Evolutionary conservation across 2,329 filamentous ascomycete species (phyloP).

Genomic region (Phialocephala sp.): DNA sequence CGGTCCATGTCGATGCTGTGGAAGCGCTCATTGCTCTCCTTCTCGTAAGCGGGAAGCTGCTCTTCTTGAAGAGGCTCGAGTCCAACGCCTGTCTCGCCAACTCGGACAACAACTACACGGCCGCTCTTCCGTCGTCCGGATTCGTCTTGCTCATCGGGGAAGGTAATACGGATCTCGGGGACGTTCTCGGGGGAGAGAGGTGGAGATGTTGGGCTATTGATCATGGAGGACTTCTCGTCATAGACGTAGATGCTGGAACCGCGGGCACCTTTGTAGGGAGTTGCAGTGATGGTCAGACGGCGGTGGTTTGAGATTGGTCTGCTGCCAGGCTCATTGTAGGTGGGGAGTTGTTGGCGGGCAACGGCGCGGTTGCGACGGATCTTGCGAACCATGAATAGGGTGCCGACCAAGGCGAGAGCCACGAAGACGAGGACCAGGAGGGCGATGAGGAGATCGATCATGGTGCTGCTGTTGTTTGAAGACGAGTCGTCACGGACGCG

Average conservation of each 20-base stretch:
- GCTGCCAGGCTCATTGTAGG: constrained; percentile 59
- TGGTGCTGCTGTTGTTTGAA: constrained; percentile 62
- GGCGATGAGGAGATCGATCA: constrained; percentile 79
- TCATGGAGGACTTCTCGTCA: constrained; percentile 79
- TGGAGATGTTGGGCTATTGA: constrained; percentile 75
- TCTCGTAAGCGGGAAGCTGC: constrained; percentile 86
- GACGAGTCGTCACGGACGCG: constrained; percentile 55
- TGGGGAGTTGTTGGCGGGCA: constrained; percentile 64
- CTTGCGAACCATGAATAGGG: constrained; percentile 76
- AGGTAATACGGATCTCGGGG: constrained; percentile 97
- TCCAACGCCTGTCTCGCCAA: constrained; percentile 86
- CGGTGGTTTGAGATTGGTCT: constrained; percentile 53
- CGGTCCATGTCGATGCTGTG: constrained; percentile 93
- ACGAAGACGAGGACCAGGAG: constrained; percentile 80
- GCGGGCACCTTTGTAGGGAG: constrained; percentile 48
- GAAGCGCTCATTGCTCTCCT: constrained; percentile 79
- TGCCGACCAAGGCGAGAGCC: constrained; percentile 68
- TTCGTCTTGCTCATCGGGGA: constrained; percentile 93
- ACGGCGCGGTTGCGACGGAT: constrained; percentile 56
- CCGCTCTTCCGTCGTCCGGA: constrained; percentile 81
- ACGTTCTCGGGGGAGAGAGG: constrained; percentile 82
- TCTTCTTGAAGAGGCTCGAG: constrained; percentile 82
- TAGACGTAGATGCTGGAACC: constrained; percentile 78
- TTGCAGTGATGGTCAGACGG: constrained; percentile 59
- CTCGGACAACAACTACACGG: constrained; percentile 87